Evolutionary conservation across 148 eudicot genomes (phyloP).

Genomic region (Dianthus caryophyllus): DNA sequence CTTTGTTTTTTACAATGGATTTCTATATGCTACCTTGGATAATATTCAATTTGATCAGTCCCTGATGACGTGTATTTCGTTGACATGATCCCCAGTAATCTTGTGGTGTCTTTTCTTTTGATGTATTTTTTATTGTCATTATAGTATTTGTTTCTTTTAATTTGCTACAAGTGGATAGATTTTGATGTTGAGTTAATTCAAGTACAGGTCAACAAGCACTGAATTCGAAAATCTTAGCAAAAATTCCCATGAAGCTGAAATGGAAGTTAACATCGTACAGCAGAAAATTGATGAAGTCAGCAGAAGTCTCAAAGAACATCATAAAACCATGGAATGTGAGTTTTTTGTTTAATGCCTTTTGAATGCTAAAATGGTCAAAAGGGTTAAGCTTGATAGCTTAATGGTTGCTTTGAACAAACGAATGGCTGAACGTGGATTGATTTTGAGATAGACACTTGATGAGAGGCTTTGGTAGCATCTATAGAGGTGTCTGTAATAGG

Average conservation of each 20-base stretch:
- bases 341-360: constrained; percentile 13
- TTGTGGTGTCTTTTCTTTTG: constrained; percentile 4
- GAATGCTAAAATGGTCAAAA: not conserved
- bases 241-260: constrained; percentile 77
- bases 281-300: constrained; percentile 69
- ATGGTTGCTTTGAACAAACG: no score
- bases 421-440: not conserved
- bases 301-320: constrained; percentile 44
- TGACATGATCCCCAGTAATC: no score
- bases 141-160: not conserved
- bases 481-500: not conserved
- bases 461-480: not conserved
- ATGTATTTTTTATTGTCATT: not conserved
- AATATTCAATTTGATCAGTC: not conserved
- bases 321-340: constrained; percentile 83
- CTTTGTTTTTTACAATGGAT: not conserved
- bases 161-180: not conserved
- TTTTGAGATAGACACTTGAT: not conserved
- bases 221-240: constrained; percentile 62
- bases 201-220: constrained; percentile 39
- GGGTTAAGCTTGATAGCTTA: constrained; percentile 2
- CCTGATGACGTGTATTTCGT: no score
- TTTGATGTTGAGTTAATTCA: constrained; percentile 13
- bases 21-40: not conserved
- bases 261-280: constrained; percentile 65